Percentiles rank a stretch among this genome's conserved stretches.
These are phyloP conservation scores for Skeletonema marinoi DNA, from an alignment of 108 stramenopile species.

Conservation along the genomic window DNA sequence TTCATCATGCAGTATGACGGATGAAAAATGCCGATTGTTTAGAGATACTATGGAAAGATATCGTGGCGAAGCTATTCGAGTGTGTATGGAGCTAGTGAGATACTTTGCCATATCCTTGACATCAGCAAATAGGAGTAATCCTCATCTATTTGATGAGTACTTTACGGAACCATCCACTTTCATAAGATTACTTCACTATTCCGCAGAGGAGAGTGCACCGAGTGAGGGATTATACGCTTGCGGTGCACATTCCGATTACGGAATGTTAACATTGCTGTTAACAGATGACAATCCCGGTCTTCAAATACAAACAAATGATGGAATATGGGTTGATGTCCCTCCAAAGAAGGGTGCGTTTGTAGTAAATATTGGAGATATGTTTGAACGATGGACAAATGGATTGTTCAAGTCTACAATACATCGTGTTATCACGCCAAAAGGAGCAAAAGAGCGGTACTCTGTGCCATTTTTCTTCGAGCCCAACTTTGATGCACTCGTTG, in stretches of 20 bases:
- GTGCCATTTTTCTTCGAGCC: conserved; percentile 82
- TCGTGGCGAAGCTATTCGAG: conserved; percentile 16
- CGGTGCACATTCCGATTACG: conserved; percentile 78
- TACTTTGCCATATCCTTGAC: conserved; percentile 58
- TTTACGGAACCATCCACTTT: conserved; percentile 52
- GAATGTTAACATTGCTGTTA: conserved; percentile 58
- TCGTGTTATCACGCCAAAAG: conserved; percentile 56
- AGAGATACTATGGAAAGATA: conserved; percentile 58
- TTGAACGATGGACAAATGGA: conserved; percentile 85
- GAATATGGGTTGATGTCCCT: conserved; percentile 68
- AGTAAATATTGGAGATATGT: conserved; percentile 87
- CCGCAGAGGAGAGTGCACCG: conserved; percentile 38
- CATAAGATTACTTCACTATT: conserved; percentile 60
- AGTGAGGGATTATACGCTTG: conserved; percentile 58
- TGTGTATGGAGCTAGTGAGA: conserved; percentile 53
- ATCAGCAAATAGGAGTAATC: conserved; percentile 20
- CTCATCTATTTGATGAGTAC: conserved; percentile 51
- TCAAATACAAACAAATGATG: conserved; percentile 44
- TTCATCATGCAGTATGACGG: conserved; percentile 19
- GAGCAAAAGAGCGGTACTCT: conserved; percentile 56
- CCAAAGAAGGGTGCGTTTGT: conserved; percentile 62
- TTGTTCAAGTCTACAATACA: conserved; percentile 67
- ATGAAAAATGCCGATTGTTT: conserved; percentile 31
- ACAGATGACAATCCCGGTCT: conserved; percentile 70
- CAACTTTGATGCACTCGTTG: conserved; percentile 55